These are phyloP conservation scores for Peterozyma xylosa DNA, from an alignment of 805 yeast genomes.

Conservation along the genomic window DNA sequence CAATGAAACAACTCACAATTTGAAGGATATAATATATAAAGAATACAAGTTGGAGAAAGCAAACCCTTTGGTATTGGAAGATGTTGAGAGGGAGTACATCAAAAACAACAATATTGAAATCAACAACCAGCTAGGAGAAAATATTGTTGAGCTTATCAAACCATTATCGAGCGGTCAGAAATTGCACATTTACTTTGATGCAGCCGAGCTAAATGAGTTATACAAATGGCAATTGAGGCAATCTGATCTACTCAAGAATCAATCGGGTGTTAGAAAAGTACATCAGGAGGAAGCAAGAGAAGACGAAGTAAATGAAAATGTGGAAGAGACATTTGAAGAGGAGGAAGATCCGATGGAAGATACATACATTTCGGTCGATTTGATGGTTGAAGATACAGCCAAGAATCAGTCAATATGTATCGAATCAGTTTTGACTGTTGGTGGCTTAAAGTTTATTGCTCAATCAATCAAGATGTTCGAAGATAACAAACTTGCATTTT, in stretches of 20 bases:
- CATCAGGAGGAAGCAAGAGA: too few species aligned
- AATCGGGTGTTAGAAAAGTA: background rate
- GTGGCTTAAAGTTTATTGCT: constrained; percentile 6
- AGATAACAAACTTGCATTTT: constrained; percentile 7
- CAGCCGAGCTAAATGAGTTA: constrained; percentile 7
- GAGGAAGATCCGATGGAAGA: constrained; percentile 4
- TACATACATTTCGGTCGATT: constrained; percentile 8
- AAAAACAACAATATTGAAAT: constrained; percentile 3
- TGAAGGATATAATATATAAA: too few species aligned
- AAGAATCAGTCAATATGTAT: constrained; percentile 6
- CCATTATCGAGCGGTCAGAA: constrained; percentile 1
- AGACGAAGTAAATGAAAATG: background rate
- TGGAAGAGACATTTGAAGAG: background rate
- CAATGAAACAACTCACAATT: too few species aligned
- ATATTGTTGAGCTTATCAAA: constrained; percentile 7
- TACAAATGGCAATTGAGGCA: background rate
- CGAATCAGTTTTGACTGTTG: constrained; percentile 6
- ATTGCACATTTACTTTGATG: constrained; percentile 8
- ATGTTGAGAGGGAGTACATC: background rate
- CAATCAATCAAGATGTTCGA: constrained; percentile 5
- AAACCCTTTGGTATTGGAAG: background rate
- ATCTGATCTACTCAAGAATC: background rate
- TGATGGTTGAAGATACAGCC: constrained; percentile 5
- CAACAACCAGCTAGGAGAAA: constrained; percentile 6
- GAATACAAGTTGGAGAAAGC: background rate